Evolutionary conservation across 2,329 filamentous ascomycete species (phyloP).

Genomic region (Fusarium nodosum): DNA sequence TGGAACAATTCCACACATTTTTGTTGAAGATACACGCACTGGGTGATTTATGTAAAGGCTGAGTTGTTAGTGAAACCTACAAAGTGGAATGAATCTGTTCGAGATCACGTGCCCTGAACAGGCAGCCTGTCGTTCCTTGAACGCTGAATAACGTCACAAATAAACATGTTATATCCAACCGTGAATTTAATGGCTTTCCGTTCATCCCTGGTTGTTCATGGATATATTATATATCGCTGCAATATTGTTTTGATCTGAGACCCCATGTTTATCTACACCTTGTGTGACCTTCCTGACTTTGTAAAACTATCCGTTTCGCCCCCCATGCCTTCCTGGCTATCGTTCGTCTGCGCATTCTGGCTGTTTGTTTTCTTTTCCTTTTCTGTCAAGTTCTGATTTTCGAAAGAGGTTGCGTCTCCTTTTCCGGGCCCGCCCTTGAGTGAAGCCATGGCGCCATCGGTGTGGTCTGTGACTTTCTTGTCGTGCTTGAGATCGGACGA

Average conservation of each 20-base stretch:
- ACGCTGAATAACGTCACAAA: neutral
- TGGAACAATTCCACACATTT: slow-evolving; percentile 21
- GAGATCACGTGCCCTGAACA: slow-evolving; percentile 14
- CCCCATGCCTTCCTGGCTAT: slow-evolving; percentile 13
- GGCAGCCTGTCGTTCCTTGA: neutral
- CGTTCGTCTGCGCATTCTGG: slow-evolving; percentile 28
- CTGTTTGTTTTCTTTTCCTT: slow-evolving; percentile 19
- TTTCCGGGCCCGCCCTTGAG: slow-evolving; percentile 25
- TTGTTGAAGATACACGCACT: neutral
- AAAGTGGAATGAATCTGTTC: neutral
- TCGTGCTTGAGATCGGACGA: slow-evolving; percentile 18
- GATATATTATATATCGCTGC: fast-evolving
- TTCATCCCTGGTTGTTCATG: neutral
- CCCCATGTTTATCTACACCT: neutral
- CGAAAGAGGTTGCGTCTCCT: slow-evolving; percentile 18
- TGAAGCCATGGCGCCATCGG: slow-evolving; percentile 31
- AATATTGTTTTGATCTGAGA: too few relatives aligned
- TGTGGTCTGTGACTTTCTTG: slow-evolving; percentile 10
- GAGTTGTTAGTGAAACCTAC: neutral
- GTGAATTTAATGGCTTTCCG: neutral
- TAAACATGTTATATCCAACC: neutral
- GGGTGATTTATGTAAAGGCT: neutral
- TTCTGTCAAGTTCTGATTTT: slow-evolving; percentile 13
- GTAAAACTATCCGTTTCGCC: slow-evolving; percentile 11
- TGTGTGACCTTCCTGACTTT: slow-evolving; percentile 28